Percentiles rank a stretch among this genome's conserved stretches.
Evolutionary conservation across 1,284 basidiomycete genomes (phyloP).

Genomic region (Malassezia restricta): DNA sequence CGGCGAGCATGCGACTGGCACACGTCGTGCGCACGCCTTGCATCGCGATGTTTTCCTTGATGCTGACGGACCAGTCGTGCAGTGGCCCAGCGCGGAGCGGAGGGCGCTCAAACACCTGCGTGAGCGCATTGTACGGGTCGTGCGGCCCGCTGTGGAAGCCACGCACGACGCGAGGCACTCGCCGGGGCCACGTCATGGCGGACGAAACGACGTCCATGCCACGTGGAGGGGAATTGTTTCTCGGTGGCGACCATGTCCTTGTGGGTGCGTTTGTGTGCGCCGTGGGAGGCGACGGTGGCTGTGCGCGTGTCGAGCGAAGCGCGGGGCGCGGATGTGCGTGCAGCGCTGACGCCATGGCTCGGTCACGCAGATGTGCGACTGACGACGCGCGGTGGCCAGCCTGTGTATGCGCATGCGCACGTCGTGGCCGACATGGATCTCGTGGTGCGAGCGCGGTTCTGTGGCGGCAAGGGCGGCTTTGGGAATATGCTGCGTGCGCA

Average conservation of each 20-base stretch:
- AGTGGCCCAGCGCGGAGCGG: constrained; percentile 14
- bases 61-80: constrained; percentile 24
- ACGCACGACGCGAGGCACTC: not conserved
- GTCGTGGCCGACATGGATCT: constrained; percentile 10
- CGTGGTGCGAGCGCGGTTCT: constrained; percentile 38
- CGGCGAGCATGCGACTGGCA: constrained; percentile 31
- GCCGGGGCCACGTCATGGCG: no score
- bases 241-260: not conserved
- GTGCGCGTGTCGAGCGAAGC: not conserved
- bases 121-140: constrained; percentile 25
- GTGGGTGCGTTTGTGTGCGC: not conserved
- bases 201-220: no score
- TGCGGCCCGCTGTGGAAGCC: not conserved
- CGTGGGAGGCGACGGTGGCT: not conserved
- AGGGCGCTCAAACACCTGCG: constrained; percentile 2
- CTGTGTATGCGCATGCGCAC: not conserved
- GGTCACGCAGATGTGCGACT: not conserved
- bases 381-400: constrained; percentile 5
- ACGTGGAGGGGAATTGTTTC: no score
- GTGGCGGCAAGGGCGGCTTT: constrained; percentile 93
- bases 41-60: constrained; percentile 42
- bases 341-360: no score
- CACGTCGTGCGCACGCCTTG: constrained; percentile 22
- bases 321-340: no score
- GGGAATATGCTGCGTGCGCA: constrained; percentile 90